Conservation (phyloP, 495 filamentous ascomycete species). For the Tetracladium setigerum region DNA sequence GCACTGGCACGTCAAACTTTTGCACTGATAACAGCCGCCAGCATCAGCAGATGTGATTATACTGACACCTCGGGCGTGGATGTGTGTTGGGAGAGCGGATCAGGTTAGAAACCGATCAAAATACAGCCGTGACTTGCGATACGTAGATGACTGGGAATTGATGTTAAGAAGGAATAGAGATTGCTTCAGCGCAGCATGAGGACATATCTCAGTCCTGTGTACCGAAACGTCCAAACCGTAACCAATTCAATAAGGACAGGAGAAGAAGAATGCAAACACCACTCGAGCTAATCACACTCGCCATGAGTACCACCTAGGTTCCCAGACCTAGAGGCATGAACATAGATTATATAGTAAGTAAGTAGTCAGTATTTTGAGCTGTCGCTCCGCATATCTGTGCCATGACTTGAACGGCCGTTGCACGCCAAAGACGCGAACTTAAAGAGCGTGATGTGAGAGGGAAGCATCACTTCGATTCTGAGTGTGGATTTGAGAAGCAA, state of each 20-base stretch:
- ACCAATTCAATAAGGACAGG: conserved; percentile 47
- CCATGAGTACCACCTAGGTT: conserved; percentile 48
- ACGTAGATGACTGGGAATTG: conserved; percentile 66
- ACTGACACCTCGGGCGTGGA: conserved; percentile 43
- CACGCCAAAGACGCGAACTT: conserved; percentile 51
- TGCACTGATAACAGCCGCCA: conserved; percentile 41
- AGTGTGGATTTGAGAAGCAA: conserved; percentile 19
- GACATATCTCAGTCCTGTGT: conserved; percentile 44
- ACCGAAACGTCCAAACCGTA: conserved; percentile 52
- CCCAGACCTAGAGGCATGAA: conserved; percentile 62
- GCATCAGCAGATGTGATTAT: conserved; percentile 29
- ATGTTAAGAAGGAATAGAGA: conserved; percentile 64
- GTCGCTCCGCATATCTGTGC: conserved; percentile 47
- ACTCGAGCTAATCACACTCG: conserved; percentile 36
- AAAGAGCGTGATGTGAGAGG: conserved; percentile 31
- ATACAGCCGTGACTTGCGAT: conserved; percentile 59
- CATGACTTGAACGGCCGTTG: conserved; percentile 60
- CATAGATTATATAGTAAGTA: too few relatives aligned
- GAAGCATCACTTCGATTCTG: conserved; percentile 61
- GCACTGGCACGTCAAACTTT: conserved; percentile 48
- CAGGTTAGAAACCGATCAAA: conserved; percentile 32
- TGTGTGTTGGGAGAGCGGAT: conserved; percentile 57
- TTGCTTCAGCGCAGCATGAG: too few relatives aligned
- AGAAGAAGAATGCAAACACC: conserved; percentile 50
- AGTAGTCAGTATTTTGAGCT: conserved; percentile 25